Conservation (phyloP, 768 basidiomycete genomes). For the Suillus alpinus region DNA sequence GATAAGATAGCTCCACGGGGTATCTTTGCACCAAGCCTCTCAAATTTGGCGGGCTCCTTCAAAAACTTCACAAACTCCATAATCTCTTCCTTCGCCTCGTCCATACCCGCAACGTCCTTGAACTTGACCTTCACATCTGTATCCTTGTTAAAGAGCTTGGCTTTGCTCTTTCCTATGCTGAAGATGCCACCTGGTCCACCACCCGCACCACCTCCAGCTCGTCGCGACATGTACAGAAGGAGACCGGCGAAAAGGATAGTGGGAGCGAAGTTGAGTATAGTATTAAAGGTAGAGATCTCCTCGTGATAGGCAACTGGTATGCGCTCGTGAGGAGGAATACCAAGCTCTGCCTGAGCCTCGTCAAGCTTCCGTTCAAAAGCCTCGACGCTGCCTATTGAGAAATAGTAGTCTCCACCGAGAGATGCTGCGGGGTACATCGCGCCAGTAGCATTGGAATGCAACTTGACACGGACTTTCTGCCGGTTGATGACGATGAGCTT, state of each 20-base stretch:
- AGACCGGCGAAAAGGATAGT: conserved; percentile 89
- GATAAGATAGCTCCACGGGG: conserved; percentile 93
- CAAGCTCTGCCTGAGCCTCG: conserved; percentile 88
- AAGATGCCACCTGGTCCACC: conserved; percentile 88
- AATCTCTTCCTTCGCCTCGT: conserved; percentile 99
- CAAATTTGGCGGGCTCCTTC: conserved; percentile 92
- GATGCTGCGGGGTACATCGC: conserved; percentile 66
- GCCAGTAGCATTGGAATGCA: conserved; percentile 87
- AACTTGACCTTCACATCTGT: conserved; percentile 92
- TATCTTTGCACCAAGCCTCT: conserved; percentile 96
- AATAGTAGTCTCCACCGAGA: conserved; percentile 69
- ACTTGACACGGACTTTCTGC: conserved; percentile 83
- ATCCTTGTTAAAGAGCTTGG: conserved; percentile 96
- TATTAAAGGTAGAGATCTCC: conserved; percentile 81
- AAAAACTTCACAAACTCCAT: conserved; percentile 99
- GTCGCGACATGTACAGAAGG: conserved; percentile 81
- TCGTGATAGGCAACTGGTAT: conserved; percentile 97
- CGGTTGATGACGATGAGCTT: conserved; percentile 91
- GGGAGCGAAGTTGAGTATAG: conserved; percentile 90
- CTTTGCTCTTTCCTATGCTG: conserved; percentile 93
- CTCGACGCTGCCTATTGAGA: conserved; percentile 97
- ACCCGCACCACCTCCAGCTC: conserved; percentile 58
- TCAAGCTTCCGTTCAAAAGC: conserved; percentile 95
- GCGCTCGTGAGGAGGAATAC: conserved; percentile 87
- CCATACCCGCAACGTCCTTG: conserved; percentile 98